These are phyloP conservation scores for Flammula alnicola DNA, from an alignment of 1,284 basidiomycete species.

Conservation along the genomic window DNA sequence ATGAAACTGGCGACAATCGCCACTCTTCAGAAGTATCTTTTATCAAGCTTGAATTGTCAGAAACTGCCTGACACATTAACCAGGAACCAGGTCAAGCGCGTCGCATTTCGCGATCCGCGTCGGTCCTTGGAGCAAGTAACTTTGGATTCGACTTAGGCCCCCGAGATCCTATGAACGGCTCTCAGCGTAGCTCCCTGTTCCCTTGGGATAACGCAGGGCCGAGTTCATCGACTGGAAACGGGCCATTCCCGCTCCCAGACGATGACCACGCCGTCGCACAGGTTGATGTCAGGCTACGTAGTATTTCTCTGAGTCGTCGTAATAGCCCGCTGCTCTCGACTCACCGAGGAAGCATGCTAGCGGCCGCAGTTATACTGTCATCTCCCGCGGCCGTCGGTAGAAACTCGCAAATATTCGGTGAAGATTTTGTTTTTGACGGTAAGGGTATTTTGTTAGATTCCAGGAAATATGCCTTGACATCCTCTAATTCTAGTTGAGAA, in stretches of 20 bases:
- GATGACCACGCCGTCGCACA: constrained; percentile 54
- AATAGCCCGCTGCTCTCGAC: constrained; percentile 56
- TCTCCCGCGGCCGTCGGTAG: constrained; percentile 53
- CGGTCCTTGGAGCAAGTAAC: constrained; percentile 48
- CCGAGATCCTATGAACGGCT: constrained; percentile 41
- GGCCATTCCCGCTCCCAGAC: constrained; percentile 39
- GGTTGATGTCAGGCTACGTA: constrained; percentile 56
- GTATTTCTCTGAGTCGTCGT: constrained; percentile 54
- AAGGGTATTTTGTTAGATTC: constrained; percentile 5
- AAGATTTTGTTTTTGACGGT: constrained; percentile 73
- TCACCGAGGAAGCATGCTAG: constrained; percentile 44
- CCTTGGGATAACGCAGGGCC: constrained; percentile 82
- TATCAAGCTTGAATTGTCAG: not conserved
- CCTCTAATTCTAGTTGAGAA: constrained; percentile 38
- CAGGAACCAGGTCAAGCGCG: constrained; percentile 83
- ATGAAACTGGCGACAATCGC: constrained; percentile 31
- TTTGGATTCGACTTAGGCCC: constrained; percentile 46
- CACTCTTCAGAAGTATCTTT: constrained; percentile 69
- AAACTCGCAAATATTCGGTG: constrained; percentile 48
- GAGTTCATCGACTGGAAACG: constrained; percentile 57
- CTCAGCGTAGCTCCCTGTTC: constrained; percentile 72
- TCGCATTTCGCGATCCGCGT: constrained; percentile 57
- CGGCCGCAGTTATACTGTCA: constrained; percentile 38
- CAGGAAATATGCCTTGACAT: not conserved
- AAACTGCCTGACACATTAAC: not conserved